These are phyloP conservation scores for Gossypium rotundifolium DNA, from an alignment of 345 rosid species.

Conservation along the genomic window DNA sequence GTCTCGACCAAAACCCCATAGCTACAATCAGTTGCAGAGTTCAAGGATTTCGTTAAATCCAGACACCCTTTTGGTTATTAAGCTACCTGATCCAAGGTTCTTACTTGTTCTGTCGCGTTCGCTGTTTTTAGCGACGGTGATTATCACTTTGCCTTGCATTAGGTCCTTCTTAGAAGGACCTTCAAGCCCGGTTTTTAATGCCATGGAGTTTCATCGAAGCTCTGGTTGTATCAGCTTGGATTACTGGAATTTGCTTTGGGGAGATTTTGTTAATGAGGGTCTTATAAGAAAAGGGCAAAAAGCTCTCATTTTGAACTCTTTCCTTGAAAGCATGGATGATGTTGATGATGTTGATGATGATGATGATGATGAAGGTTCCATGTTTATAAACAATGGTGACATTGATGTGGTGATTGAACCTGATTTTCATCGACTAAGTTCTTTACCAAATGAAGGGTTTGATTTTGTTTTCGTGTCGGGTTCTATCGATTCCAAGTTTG, in stretches of 20 bases:
- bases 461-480: conserved; percentile 34
- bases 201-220: conserved; percentile 4
- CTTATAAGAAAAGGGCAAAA: conserved; percentile 42
- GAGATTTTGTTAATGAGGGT: conserved; percentile 40
- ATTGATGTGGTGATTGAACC: conserved; percentile 29
- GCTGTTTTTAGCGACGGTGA: conserved; percentile 32
- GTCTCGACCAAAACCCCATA: conserved; percentile 13
- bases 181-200: conserved; percentile 2
- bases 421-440: conserved; percentile 18
- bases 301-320: conserved; percentile 32
- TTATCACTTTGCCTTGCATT: conserved; percentile 32
- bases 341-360: conserved; percentile 6
- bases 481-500: conserved; percentile 17
- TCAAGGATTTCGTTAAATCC: conserved; percentile 16
- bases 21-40: conserved; percentile 10
- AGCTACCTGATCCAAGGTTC: conserved; percentile 36
- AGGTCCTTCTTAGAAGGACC: conserved; percentile 23
- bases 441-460: conserved; percentile 28
- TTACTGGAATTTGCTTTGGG: conserved; percentile 29
- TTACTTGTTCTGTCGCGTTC: conserved; percentile 37
- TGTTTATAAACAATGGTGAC: conserved; percentile 22
- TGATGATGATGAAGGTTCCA: conserved; percentile 6
- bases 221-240: conserved; percentile 21
- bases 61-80: conserved; percentile 27
- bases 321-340: conserved; percentile 15